Evolutionary conservation across 768 basidiomycete genomes (phyloP).

Genomic region (Gloeostereum incarnatum): DNA sequence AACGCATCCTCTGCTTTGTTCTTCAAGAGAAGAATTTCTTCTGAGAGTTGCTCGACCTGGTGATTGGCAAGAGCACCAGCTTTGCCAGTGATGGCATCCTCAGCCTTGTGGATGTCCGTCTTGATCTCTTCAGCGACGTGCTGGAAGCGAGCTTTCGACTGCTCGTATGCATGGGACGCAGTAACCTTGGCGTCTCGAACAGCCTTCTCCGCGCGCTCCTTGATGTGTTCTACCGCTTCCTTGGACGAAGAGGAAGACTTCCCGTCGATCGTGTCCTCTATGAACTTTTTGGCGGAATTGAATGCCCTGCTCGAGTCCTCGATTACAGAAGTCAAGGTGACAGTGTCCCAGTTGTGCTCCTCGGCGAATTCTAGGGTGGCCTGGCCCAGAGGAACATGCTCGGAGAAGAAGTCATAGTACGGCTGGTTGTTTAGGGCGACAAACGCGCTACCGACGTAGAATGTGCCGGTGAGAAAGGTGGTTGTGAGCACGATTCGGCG

Average conservation of each 20-base stretch:
- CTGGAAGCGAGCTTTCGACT: constrained; percentile 36
- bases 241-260: constrained; percentile 20
- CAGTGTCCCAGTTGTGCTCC: constrained; percentile 64
- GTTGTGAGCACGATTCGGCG: constrained; percentile 61
- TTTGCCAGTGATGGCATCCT: constrained; percentile 22
- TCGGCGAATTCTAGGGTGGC: constrained; percentile 78
- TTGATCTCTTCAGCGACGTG: constrained; percentile 35
- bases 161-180: constrained; percentile 27
- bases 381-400: constrained; percentile 71
- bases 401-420: constrained; percentile 83
- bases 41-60: constrained; percentile 40
- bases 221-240: constrained; percentile 22
- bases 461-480: constrained; percentile 56
- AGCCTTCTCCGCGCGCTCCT: constrained; percentile 21
- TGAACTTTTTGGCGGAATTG: constrained; percentile 38
- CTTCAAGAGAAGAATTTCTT: constrained; percentile 61
- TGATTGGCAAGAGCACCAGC: constrained; percentile 32
- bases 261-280: constrained; percentile 40
- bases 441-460: constrained; percentile 79
- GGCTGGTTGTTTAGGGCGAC: constrained; percentile 65
- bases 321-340: constrained; percentile 54
- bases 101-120: constrained; percentile 33
- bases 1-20: constrained; percentile 68
- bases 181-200: constrained; percentile 29
- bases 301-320: constrained; percentile 41